Evolutionary conservation across 495 filamentous ascomycete species (phyloP).

Genomic region (Evernia prunastri): DNA sequence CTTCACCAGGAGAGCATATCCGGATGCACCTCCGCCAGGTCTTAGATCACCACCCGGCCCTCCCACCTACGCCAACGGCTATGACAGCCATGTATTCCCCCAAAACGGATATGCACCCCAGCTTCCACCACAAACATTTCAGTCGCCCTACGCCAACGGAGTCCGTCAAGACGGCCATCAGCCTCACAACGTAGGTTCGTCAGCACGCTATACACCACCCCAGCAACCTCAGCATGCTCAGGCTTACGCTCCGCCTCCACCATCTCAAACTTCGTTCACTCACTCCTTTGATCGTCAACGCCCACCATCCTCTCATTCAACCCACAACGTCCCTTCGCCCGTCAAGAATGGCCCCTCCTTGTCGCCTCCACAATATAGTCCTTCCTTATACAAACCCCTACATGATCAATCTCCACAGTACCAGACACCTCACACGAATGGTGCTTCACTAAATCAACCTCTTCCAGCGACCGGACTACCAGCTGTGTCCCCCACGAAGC

Average conservation of each 20-base stretch:
- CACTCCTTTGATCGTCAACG: conserved; percentile 36
- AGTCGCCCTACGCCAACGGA: conserved; percentile 36
- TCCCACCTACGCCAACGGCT: conserved; percentile 21
- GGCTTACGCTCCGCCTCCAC: conserved; percentile 29
- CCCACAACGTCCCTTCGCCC: conserved; percentile 35
- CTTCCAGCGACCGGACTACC: conserved; percentile 25
- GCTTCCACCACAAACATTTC: conserved; percentile 35
- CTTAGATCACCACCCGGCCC: conserved; percentile 21
- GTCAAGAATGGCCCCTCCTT: conserved; percentile 44
- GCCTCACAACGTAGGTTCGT: conserved; percentile 27
- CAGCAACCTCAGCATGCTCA: conserved; percentile 33
- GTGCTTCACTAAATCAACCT: conserved; percentile 29
- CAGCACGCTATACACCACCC: conserved; percentile 30
- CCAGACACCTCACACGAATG: conserved; percentile 36
- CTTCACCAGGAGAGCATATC: conserved; percentile 2
- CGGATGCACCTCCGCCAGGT: conserved; percentile 14
- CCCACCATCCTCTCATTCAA: conserved; percentile 44
- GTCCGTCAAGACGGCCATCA: conserved; percentile 27
- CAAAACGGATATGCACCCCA: conserved; percentile 25
- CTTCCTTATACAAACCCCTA: conserved; percentile 34
- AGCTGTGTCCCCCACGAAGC: conserved; percentile 25
- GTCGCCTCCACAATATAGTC: conserved; percentile 48
- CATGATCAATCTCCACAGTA: conserved; percentile 37
- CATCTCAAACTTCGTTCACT: conserved; percentile 24
- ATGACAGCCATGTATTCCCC: conserved; percentile 17